Base-by-base conservation (phyloP, 2,329 filamentous ascomycete genomes). In the Colletotrichum phormii region DNA sequence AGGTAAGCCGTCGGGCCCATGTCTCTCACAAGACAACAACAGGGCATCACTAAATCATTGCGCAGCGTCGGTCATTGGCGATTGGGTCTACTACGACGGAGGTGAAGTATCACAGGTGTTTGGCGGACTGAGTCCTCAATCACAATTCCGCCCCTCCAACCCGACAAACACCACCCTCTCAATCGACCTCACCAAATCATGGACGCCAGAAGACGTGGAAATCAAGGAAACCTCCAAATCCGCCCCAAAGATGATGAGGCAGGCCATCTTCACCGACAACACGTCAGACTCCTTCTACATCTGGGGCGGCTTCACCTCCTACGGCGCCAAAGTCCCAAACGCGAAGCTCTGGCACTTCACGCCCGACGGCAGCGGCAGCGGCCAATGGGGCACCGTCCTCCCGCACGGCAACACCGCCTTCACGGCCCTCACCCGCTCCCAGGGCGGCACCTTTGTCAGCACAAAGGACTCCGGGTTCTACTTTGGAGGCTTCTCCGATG, bases 121-220 rank as follows among this genome's bases (percentile, higher is more conserved):
- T 8, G 18, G 26, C 6, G 51, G 51, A 15, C 9, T 13, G 51
- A 54, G 51, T 54, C 51, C 51, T 22, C 22, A 13, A 6, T 54
- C 51, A 13, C 51, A 69, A 51, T 51, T 12, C 18, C 22, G 11
- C 22, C 67, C 55, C 29, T 31, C 55, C 7, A 62, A 55, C 11
- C 53, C 64, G 63, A 75, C 72, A 29, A 75, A 75, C 55, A 55
- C 57, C n/a, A 76, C 75, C 5, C 63, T 75, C 35, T 75, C 74
- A 8, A 67, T 76, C 35, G 71, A 75, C 57, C 61, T 76, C 15
- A 65, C 71, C n/a, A 57, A 67, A 26, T 74, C 65, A 9, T 76
- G 75, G 75, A 71, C 37, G 37, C 64, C 64, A 22, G 61, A 60
- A 4, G 55, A 63, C 0, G 74, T 75, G 24, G 26, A 31, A 12